Base-by-base conservation (phyloP, 768 basidiomycete genomes). In the Xerocomellus amylosporus region DNA sequence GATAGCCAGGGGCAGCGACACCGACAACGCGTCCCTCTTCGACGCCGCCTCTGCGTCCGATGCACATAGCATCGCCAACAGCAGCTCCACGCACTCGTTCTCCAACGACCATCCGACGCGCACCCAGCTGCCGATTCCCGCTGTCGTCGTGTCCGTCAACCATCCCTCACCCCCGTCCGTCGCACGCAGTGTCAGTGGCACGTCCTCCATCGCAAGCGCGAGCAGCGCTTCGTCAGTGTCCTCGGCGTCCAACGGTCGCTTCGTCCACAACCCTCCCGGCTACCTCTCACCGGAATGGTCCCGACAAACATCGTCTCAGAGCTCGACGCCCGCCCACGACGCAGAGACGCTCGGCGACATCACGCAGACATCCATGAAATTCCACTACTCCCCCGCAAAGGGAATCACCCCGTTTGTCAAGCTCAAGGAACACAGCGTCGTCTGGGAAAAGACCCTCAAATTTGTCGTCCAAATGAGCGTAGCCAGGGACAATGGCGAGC, bases 401-500 rank as follows among this genome's bases (percentile, higher is more conserved):
- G 88, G 88, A 20, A 76, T 77, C 51, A 90, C 90, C 0, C 68
- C 74, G 0, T 88, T 79, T 61, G 71, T 79, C 30, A 76, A 74
- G 33, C 78, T 92, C 30, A 78, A 76, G 64, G 85, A 86, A 30
- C 88, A 91, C 62, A 77, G 76, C 8, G 82, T 86, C 13, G 65
- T 68, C 10, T 92, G 87, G 86, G 78, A 80, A 7, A 77, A 83
- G 49, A 71, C 75, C 0, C 73, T 90, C 19, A 75, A 79, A 36
- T 76, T 83, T 6, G 71, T 82, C 4, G 76, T 90, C 14, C 81
- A 85, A 56, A 77, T 82, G 69, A 79, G 81, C 55, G 75, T 90
- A 8, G 79, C 84, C 44, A 77, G 85, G 38, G 76, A 82, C 45
- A 70, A 70, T 22, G 63, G 58, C 26, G 72, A 73, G 39, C 73